Percentiles rank a stretch among this genome's conserved stretches.
These are phyloP conservation scores for Ramularia collo-cygni DNA, from an alignment of 2,329 filamentous ascomycete species.

Conservation along the genomic window DNA sequence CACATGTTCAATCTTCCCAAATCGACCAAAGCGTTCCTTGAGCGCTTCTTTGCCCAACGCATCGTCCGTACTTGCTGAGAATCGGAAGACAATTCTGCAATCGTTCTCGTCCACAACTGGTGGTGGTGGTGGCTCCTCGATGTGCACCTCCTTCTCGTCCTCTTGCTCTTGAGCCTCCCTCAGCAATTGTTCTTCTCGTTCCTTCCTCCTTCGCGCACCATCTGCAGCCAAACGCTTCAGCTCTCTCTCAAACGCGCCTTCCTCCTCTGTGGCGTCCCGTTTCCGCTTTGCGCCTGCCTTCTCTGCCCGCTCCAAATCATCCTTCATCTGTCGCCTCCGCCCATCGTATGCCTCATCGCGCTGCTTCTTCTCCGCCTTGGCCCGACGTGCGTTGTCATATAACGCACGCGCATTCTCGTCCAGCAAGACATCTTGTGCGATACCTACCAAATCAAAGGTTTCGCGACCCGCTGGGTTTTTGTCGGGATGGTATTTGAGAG, in stretches of 20 bases:
- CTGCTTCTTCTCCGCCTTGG: conserved; percentile 60
- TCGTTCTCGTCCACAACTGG: conserved; percentile 50
- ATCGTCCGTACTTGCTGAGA: conserved; percentile 7
- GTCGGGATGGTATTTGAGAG: conserved; percentile 89
- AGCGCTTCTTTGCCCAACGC: conserved; percentile 44
- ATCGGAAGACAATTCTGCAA: conserved; percentile 53
- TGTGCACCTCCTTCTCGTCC: conserved; percentile 4
- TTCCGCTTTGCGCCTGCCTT: conserved; percentile 40
- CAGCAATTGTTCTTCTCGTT: conserved; percentile 47
- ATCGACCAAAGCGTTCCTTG: conserved; percentile 42
- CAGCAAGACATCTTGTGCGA: conserved; percentile 76
- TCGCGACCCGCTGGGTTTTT: conserved; percentile 64
- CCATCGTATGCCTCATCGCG: conserved; percentile 69
- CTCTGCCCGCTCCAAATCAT: conserved; percentile 78
- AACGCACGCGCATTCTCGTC: conserved; percentile 63
- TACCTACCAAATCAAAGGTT: conserved; percentile 78
- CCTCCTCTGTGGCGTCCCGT: conserved; percentile 41
- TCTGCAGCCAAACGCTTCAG: conserved; percentile 40
- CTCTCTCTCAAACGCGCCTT: conserved; percentile 53
- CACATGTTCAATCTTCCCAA: conserved; percentile 52
- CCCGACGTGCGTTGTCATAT: conserved; percentile 72
- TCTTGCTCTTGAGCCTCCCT: conserved; percentile 46
- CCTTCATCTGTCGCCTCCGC: conserved; percentile 67
- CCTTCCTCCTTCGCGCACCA: conserved; percentile 48
- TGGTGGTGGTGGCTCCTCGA: no score